A percentile compares a stretch with the other conserved stretches of the same genome.
Evolutionary conservation across 805 yeast genomes (phyloP).

Genomic region (Saturnispora mendoncae): DNA sequence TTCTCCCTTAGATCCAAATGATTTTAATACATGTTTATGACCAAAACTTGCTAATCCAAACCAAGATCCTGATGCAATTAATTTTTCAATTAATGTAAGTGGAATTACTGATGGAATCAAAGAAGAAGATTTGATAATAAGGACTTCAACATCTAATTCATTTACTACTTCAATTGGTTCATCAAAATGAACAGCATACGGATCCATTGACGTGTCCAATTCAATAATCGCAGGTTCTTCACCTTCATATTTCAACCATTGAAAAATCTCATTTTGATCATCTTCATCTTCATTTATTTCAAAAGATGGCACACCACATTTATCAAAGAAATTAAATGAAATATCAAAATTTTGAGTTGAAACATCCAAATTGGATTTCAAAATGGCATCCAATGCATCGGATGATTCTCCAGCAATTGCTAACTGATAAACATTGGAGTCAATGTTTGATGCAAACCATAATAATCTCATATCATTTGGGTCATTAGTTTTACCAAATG

Average conservation of each 20-base stretch:
- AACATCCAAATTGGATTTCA: neutral
- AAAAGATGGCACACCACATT: conserved; percentile 17
- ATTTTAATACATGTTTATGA: conserved; percentile 21
- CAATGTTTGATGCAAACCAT: conserved; percentile 27
- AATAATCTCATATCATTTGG: conserved; percentile 20
- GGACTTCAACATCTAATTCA: neutral
- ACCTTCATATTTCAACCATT: conserved; percentile 20
- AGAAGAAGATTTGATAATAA: neutral
- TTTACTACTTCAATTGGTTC: conserved; percentile 12
- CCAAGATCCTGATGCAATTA: conserved; percentile 16
- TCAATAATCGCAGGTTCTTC: neutral
- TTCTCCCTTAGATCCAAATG: conserved; percentile 21
- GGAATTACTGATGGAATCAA: neutral
- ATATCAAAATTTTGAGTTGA: neutral
- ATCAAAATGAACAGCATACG: conserved; percentile 25
- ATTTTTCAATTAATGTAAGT: neutral
- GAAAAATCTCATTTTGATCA: conserved; percentile 20
- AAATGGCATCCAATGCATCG: neutral
- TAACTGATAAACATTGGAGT: conserved; percentile 1
- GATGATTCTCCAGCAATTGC: conserved; percentile 4
- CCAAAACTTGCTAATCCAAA: conserved; percentile 23
- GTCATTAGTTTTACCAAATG: conserved; percentile 16
- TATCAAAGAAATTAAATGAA: conserved; percentile 8
- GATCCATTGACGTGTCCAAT: conserved; percentile 2
- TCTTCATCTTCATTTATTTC: conserved; percentile 16